These are phyloP conservation scores for Coleophoma eucalyptorum DNA, from an alignment of 2,329 filamentous ascomycete genomes.

Conservation along the genomic window DNA sequence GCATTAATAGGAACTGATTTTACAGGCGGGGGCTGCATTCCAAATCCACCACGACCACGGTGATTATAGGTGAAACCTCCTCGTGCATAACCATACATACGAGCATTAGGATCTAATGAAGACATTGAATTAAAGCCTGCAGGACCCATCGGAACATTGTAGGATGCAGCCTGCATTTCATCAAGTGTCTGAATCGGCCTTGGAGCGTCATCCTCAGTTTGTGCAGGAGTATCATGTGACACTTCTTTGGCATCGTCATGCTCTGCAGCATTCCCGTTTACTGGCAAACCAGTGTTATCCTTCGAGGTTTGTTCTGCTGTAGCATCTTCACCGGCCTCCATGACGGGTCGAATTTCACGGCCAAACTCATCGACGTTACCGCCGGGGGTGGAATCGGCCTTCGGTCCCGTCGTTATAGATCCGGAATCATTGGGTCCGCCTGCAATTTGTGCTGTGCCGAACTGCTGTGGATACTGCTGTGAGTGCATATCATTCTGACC, in stretches of 20 bases:
- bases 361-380: slow-evolving; percentile 30
- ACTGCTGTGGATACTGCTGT: slow-evolving; percentile 24
- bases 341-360: slow-evolving; percentile 26
- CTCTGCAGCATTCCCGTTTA: slow-evolving; percentile 3
- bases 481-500: slow-evolving; percentile 23
- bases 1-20: slow-evolving; percentile 58
- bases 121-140: slow-evolving; percentile 61
- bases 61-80: slow-evolving; percentile 31
- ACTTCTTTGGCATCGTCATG: slow-evolving; percentile 12
- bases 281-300: neutral
- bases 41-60: slow-evolving; percentile 31
- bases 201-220: slow-evolving; percentile 8
- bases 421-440: slow-evolving; percentile 24
- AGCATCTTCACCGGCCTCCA: slow-evolving; percentile 15
- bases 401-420: slow-evolving; percentile 24
- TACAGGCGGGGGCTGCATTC: slow-evolving; percentile 25
- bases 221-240: slow-evolving; percentile 5
- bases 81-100: slow-evolving; percentile 25
- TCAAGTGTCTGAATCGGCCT: slow-evolving; percentile 29
- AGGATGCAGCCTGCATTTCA: slow-evolving; percentile 33
- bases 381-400: slow-evolving; percentile 16
- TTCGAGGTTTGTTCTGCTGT: slow-evolving; percentile 3
- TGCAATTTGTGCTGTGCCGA: slow-evolving; percentile 17
- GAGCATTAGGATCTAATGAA: slow-evolving; percentile 65
- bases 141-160: slow-evolving; percentile 79